phyloP scores from a whole-genome alignment of 2,329 filamentous ascomycete genomes.

The Ophiostoma ips region DNA sequence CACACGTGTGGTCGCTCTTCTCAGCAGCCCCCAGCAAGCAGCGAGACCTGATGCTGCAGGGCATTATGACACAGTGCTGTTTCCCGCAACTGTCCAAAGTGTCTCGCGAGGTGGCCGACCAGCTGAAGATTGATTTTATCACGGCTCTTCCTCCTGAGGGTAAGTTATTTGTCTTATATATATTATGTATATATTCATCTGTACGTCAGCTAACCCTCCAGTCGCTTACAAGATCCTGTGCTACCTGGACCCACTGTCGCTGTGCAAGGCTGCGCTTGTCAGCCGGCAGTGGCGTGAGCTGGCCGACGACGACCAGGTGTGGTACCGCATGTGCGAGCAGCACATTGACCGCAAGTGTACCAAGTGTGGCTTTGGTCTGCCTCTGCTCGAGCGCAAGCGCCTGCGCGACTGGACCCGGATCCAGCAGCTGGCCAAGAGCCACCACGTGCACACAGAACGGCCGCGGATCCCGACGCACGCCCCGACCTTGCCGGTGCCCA shows the following conservation, averaged over 20 bases:
- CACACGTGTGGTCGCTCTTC: conserved; percentile 95
- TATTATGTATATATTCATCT: background rate
- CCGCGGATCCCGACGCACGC: conserved; percentile 15
- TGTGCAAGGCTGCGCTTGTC: conserved; percentile 93
- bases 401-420: conserved; percentile 77
- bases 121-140: conserved; percentile 96
- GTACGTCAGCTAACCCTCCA: conserved; percentile 3
- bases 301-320: conserved; percentile 95
- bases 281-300: conserved; percentile 76
- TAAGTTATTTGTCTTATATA: background rate
- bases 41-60: conserved; percentile 89
- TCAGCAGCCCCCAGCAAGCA: conserved; percentile 90
- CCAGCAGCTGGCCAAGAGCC: conserved; percentile 46
- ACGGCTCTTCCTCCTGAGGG: conserved; percentile 69
- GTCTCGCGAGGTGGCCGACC: conserved; percentile 77
- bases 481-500: conserved; percentile 19
- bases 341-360: conserved; percentile 83
- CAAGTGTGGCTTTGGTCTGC: conserved; percentile 91
- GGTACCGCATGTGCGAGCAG: conserved; percentile 97
- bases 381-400: conserved; percentile 75
- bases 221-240: conserved; percentile 87
- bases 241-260: conserved; percentile 81
- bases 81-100: conserved; percentile 93
- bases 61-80: conserved; percentile 91
- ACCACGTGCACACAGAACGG: conserved; percentile 17